Conservation (phyloP, 2,329 filamentous ascomycete genomes). For the Pseudogymnoascus sp. region DNA sequence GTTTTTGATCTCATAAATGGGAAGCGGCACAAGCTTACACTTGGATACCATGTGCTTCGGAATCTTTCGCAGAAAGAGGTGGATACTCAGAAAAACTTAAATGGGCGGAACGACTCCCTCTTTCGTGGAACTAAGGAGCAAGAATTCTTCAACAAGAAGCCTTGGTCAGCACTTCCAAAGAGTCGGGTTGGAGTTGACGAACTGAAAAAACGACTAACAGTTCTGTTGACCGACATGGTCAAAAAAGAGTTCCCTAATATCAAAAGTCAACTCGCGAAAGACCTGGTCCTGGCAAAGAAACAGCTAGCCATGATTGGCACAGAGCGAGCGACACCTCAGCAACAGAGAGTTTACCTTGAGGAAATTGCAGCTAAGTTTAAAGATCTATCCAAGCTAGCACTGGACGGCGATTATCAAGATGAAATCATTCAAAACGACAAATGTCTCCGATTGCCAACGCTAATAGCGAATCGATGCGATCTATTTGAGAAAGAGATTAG, state of each 20-base stretch:
- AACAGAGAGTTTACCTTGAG: constrained; percentile 12
- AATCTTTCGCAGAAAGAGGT: constrained; percentile 14
- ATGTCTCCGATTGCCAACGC: constrained; percentile 12
- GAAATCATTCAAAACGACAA: constrained; percentile 4
- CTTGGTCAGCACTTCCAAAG: constrained; percentile 10
- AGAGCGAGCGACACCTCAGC: constrained; percentile 7
- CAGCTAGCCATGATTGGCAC: constrained; percentile 8
- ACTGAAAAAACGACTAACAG: constrained; percentile 12
- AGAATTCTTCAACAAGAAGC: constrained; percentile 10
- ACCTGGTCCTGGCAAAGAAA: constrained; percentile 5
- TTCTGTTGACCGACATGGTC: constrained; percentile 11
- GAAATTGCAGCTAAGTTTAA: constrained; percentile 11
- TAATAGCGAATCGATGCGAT: constrained; percentile 11
- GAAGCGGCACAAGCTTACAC: constrained; percentile 12
- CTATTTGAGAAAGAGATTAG: constrained; percentile 10
- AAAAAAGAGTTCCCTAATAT: constrained; percentile 16
- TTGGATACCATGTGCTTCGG: constrained; percentile 14
- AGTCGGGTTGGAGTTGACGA: constrained; percentile 12
- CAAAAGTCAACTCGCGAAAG: constrained; percentile 9
- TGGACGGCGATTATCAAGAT: constrained; percentile 13
- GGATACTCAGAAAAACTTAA: neutral
- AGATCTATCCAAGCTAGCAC: constrained; percentile 11
- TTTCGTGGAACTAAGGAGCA: constrained; percentile 9
- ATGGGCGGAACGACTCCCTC: neutral
- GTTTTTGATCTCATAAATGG: constrained; percentile 12